Conservation (phyloP, 2,329 filamentous ascomycete species). For the Epichloe brachyelytri region DNA sequence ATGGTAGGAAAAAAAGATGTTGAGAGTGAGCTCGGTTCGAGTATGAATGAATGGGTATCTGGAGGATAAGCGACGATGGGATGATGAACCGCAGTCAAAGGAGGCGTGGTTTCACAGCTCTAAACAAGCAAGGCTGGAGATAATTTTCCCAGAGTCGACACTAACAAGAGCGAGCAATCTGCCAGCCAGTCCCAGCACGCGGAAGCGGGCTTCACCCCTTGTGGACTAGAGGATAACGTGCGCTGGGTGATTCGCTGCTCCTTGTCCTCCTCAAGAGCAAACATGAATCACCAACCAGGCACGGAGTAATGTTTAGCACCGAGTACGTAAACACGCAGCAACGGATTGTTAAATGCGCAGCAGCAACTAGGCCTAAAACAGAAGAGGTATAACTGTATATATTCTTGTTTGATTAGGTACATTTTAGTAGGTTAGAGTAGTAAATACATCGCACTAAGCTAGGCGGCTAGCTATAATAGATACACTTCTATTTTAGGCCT, state of each 20-base stretch:
- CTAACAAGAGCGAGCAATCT: constrained; percentile 9
- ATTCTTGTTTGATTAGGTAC: too few species aligned
- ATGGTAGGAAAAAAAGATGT: neutral
- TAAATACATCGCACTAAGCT: too few species aligned
- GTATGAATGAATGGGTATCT: constrained; percentile 19
- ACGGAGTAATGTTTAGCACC: too few species aligned
- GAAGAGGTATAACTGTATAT: too few species aligned
- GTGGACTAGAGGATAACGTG: neutral
- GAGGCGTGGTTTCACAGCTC: constrained; percentile 20
- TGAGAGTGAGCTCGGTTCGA: constrained; percentile 9
- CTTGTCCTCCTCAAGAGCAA: too few species aligned
- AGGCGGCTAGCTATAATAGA: too few species aligned
- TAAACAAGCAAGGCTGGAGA: constrained; percentile 19
- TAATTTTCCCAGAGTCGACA: constrained; percentile 16
- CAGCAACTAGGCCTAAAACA: too few species aligned
- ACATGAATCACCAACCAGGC: too few species aligned
- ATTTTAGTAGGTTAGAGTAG: too few species aligned
- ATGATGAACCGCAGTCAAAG: constrained; percentile 16
- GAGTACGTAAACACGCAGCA: too few species aligned
- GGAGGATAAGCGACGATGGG: constrained; percentile 16
- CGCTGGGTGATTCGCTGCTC: neutral
- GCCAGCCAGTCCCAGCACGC: neutral
- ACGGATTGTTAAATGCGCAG: too few species aligned
- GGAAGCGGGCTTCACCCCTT: neutral
- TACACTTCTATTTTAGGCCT: too few species aligned